A percentile compares a stretch with the other conserved stretches of the same genome.
Evolutionary conservation across 2,329 filamentous ascomycete species (phyloP).

Genomic region (Septoria petroselini): DNA sequence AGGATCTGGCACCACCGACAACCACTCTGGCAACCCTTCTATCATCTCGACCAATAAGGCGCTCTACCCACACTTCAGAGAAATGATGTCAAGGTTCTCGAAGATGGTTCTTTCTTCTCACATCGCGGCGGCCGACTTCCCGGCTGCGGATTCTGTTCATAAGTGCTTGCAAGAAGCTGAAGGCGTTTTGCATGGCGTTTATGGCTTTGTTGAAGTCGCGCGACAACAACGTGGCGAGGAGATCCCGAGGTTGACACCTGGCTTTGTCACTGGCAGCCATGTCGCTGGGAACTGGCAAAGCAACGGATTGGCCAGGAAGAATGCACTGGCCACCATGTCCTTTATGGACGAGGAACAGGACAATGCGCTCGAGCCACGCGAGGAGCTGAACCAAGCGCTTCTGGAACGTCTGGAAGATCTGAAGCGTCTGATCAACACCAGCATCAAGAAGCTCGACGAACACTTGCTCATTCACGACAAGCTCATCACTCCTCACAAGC

Average conservation of each 20-base stretch:
- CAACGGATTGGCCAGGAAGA: conserved; percentile 61
- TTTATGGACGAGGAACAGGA: conserved; percentile 89
- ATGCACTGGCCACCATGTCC: conserved; percentile 61
- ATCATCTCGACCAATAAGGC: conserved; percentile 98
- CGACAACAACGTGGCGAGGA: conserved; percentile 89
- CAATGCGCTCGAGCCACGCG: conserved; percentile 65
- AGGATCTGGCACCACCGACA: conserved; percentile 94
- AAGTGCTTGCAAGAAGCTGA: conserved; percentile 98
- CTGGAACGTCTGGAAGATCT: conserved; percentile 82
- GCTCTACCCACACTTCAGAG: conserved; percentile 91
- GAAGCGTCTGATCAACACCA: conserved; percentile 78
- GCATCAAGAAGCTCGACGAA: conserved; percentile 83
- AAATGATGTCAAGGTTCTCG: conserved; percentile 99
- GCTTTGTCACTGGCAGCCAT: conserved; percentile 83
- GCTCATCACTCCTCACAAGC: conserved; percentile 72
- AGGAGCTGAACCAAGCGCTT: conserved; percentile 70
- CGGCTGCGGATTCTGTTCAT: conserved; percentile 85
- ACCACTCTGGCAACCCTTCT: conserved; percentile 97
- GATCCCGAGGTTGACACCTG: conserved; percentile 86
- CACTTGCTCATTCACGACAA: conserved; percentile 74
- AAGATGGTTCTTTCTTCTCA: conserved; percentile 97
- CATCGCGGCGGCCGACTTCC: conserved; percentile 94
- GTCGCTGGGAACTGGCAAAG: conserved; percentile 83
- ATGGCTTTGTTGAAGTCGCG: conserved; percentile 93
- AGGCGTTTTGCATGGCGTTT: conserved; percentile 87